A percentile compares a stretch with the other conserved stretches of the same genome.
phyloP scores from a whole-genome alignment of 2,329 filamentous ascomycete species.

The Neocucurbitaria cava region DNA sequence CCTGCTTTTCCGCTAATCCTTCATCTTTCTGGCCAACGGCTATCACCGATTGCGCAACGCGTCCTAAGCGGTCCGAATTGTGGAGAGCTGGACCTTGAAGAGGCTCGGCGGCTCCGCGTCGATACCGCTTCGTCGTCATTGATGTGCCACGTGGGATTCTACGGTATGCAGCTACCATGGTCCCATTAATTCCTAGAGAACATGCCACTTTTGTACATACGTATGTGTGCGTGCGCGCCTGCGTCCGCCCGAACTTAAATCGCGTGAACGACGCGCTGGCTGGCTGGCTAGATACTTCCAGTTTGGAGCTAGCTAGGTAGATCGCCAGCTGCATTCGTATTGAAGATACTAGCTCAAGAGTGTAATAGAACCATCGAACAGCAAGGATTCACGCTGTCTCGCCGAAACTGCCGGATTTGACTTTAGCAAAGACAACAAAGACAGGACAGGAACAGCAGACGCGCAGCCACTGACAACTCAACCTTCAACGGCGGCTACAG shows the following conservation, averaged over 20 bases:
- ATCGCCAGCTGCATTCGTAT: too few species aligned
- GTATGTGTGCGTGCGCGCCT: neutral
- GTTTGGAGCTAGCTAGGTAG: too few species aligned
- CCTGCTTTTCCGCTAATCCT: neutral
- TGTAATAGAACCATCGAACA: too few species aligned
- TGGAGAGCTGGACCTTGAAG: neutral
- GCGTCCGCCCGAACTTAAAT: neutral
- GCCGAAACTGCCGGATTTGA: too few species aligned
- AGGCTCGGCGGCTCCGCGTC: neutral
- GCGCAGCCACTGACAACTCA: too few species aligned
- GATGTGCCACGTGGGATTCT: neutral
- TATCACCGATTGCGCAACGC: neutral
- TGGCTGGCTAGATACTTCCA: too few species aligned
- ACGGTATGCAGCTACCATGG: neutral
- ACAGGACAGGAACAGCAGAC: too few species aligned
- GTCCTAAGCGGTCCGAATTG: neutral
- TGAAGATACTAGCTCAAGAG: too few species aligned
- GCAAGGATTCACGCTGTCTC: too few species aligned
- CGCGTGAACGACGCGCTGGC: too few species aligned
- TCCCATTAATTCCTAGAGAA: neutral
- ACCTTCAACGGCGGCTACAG: neutral
- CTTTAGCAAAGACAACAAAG: too few species aligned
- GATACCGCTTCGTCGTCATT: neutral
- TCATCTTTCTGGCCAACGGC: constrained; percentile 1
- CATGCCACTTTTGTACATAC: neutral